Conservation (phyloP, 75 land plant genomes). For the Selaginella moellendorffii region DNA sequence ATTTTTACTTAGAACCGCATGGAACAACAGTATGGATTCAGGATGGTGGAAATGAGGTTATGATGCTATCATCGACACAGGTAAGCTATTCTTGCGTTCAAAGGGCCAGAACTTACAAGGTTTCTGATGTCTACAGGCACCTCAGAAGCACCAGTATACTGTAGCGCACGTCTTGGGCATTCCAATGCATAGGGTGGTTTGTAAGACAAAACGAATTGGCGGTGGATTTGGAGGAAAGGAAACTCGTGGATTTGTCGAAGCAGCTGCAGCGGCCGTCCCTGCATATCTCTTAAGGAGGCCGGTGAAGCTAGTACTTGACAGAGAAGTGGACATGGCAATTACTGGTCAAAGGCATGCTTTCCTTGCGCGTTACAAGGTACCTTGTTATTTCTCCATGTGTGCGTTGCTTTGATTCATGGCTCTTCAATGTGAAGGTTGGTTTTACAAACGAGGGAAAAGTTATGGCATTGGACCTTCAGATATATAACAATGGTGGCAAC, state of each 20-base stretch:
- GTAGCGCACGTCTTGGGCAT: conserved; percentile 72
- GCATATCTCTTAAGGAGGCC: conserved; percentile 65
- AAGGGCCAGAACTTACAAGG: background rate
- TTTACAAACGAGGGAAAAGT: conserved; percentile 74
- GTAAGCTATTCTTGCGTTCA: conserved; percentile 16
- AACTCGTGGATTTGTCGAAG: conserved; percentile 58
- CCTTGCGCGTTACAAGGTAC: conserved; percentile 91
- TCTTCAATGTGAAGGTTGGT: conserved; percentile 42
- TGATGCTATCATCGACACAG: conserved; percentile 88
- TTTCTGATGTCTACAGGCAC: conserved; percentile 35
- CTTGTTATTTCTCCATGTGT: conserved; percentile 1
- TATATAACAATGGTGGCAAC: conserved; percentile 92
- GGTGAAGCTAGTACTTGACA: conserved; percentile 71
- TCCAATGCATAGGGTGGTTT: conserved; percentile 85
- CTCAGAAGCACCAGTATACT: conserved; percentile 76
- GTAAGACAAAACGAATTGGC: conserved; percentile 92
- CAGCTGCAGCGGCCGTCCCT: conserved; percentile 84
- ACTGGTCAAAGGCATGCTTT: conserved; percentile 91
- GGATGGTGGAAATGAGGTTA: conserved; percentile 92
- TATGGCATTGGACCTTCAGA: conserved; percentile 65
- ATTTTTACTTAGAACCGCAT: conserved; percentile 86
- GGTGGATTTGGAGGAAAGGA: conserved; percentile 99
- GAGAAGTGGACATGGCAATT: conserved; percentile 85
- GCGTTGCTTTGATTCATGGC: background rate
- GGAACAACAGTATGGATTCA: conserved; percentile 64